These are phyloP conservation scores for Leccinellum luteum DNA, from an alignment of 768 basidiomycete species.

Conservation along the genomic window DNA sequence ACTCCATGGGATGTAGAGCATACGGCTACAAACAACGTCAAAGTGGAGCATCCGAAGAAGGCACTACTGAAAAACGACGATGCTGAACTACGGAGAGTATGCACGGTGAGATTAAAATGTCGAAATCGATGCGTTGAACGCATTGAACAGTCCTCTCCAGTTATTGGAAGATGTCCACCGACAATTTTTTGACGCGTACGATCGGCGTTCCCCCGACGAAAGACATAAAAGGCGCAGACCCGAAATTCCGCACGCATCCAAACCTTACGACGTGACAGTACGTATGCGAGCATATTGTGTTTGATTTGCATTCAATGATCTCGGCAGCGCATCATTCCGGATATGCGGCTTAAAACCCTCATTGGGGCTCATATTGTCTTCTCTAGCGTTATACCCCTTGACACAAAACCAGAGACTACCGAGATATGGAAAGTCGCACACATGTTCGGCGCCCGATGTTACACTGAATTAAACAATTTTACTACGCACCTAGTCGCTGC, in stretches of 20 bases:
- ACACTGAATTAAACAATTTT: slow-evolving; percentile 58
- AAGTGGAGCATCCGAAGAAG: slow-evolving; percentile 55
- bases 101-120: slow-evolving; percentile 47
- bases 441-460: slow-evolving; percentile 85
- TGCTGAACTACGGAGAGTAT: slow-evolving; percentile 73
- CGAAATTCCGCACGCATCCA: slow-evolving; percentile 25
- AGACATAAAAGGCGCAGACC: slow-evolving; percentile 29
- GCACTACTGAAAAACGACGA: slow-evolving; percentile 89
- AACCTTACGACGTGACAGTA: slow-evolving; percentile 76
- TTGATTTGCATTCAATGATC: not conserved
- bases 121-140: not conserved
- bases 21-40: slow-evolving; percentile 20
- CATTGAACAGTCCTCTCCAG: slow-evolving; percentile 37
- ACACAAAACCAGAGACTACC: slow-evolving; percentile 70
- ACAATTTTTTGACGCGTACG: slow-evolving; percentile 72
- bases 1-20: slow-evolving; percentile 11
- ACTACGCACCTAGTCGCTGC: slow-evolving; percentile 93
- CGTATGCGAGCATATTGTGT: slow-evolving; percentile 21
- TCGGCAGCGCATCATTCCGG: slow-evolving; percentile 77
- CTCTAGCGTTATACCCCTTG: slow-evolving; percentile 93
- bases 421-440: slow-evolving; percentile 85
- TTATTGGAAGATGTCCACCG: slow-evolving; percentile 79
- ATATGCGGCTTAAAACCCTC: slow-evolving; percentile 73
- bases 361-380: slow-evolving; percentile 81
- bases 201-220: slow-evolving; percentile 34